A percentile compares a stretch with the other conserved stretches of the same genome.
Evolutionary conservation across 1,284 basidiomycete genomes (phyloP).

Genomic region (Psilocybe mexicana): DNA sequence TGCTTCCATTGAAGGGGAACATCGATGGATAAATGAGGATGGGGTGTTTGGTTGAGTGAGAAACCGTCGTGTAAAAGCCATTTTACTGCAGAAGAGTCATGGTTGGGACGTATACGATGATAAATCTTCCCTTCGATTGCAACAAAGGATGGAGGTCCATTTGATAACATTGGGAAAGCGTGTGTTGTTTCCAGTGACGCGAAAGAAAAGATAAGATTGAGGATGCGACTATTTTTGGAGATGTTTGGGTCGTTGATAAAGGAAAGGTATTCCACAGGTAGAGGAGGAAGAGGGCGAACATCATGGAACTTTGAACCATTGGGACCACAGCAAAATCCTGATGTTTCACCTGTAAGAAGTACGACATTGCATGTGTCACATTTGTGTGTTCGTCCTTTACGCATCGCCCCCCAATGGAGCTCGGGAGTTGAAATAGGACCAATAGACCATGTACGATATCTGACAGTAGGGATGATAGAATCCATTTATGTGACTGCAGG

Average conservation of each 20-base stretch:
- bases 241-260: conserved; percentile 14
- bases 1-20: conserved; percentile 27
- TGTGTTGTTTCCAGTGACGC: conserved; percentile 31
- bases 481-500: not conserved
- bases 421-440: conserved; percentile 9
- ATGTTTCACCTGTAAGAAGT: conserved; percentile 12
- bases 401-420: conserved; percentile 10
- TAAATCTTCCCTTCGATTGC: conserved; percentile 34
- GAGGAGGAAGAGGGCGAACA: conserved; percentile 10
- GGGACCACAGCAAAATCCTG: conserved; percentile 19
- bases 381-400: not conserved
- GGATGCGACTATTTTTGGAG: conserved; percentile 19
- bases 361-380: conserved; percentile 10
- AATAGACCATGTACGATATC: conserved; percentile 2
- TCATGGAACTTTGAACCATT: conserved; percentile 7
- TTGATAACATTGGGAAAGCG: conserved; percentile 21
- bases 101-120: conserved; percentile 30
- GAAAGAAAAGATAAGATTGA: conserved; percentile 36
- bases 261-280: conserved; percentile 11
- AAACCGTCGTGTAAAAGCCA: conserved; percentile 38
- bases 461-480: not conserved
- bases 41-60: not conserved
- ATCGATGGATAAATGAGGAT: no score
- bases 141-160: conserved; percentile 20
- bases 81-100: conserved; percentile 26